These are phyloP conservation scores for Fomitiporia mediterranea DNA, from an alignment of 1,284 basidiomycete genomes.

Conservation along the genomic window DNA sequence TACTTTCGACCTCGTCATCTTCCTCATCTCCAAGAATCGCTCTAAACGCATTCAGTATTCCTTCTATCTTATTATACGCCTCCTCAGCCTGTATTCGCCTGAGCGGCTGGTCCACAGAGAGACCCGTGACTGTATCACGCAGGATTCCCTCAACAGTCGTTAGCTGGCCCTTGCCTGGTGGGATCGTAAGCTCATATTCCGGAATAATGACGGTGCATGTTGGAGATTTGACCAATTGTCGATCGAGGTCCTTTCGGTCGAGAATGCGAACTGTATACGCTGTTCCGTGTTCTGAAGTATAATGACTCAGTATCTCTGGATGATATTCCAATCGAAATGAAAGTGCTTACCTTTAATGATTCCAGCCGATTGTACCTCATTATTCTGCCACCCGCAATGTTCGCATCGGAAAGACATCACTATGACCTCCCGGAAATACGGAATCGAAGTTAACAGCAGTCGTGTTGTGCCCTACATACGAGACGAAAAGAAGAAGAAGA, in stretches of 20 bases:
- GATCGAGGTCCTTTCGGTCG: constrained; percentile 76
- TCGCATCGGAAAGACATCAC: constrained; percentile 96
- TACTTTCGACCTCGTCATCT: constrained; percentile 42
- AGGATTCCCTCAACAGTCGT: constrained; percentile 96
- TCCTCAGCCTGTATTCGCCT: constrained; percentile 80
- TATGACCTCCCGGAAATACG: constrained; percentile 94
- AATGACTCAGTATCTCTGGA: neutral
- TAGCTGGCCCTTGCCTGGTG: constrained; percentile 83
- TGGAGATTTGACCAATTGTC: constrained; percentile 91
- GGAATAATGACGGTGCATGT: constrained; percentile 81
- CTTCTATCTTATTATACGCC: constrained; percentile 76
- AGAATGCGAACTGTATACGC: constrained; percentile 83
- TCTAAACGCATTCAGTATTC: constrained; percentile 64
- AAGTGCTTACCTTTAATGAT: constrained; percentile 70
- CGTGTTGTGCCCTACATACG: constrained; percentile 78
- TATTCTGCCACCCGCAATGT: constrained; percentile 87
- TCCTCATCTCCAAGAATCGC: constrained; percentile 67
- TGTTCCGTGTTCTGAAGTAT: constrained; percentile 52
- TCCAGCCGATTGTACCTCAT: constrained; percentile 93
- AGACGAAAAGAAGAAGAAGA: constrained; percentile 25
- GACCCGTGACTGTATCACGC: constrained; percentile 80
- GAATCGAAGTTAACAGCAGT: constrained; percentile 91
- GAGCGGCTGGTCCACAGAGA: constrained; percentile 82
- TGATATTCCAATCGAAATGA: neutral
- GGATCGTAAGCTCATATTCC: constrained; percentile 90